phyloP scores from a whole-genome alignment of 176 grass and related monocot species.

The Oryza australiensis region DNA sequence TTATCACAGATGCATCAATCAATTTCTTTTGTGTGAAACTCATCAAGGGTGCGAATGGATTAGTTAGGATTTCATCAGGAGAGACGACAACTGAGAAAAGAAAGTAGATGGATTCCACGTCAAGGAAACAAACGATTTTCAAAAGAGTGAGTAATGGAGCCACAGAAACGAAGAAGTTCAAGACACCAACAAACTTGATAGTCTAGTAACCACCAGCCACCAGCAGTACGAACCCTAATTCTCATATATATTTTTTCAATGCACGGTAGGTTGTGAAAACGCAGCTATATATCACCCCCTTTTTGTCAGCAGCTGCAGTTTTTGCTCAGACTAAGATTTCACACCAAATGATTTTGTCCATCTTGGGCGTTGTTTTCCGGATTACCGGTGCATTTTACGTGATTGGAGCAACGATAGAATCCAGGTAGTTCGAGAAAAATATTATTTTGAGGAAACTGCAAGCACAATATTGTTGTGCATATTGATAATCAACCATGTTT shows the following conservation, averaged over 20 bases:
- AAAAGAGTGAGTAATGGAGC: not conserved
- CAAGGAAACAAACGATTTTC: not conserved
- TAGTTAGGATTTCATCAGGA: not conserved
- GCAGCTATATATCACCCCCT: not conserved
- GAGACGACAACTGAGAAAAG: not conserved
- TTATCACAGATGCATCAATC: not conserved
- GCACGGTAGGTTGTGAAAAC: slow-evolving; percentile 13
- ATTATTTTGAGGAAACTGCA: no score
- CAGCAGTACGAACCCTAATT: slow-evolving; percentile 3
- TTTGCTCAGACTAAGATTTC: slow-evolving; percentile 2
- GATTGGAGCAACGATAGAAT: not conserved
- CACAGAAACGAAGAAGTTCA: not conserved
- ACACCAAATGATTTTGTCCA: slow-evolving; percentile 13
- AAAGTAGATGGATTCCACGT: not conserved
- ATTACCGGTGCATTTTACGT: not conserved
- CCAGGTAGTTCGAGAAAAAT: not conserved
- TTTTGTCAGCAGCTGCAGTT: slow-evolving; percentile 9
- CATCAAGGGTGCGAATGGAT: not conserved
- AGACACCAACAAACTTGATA: slow-evolving; percentile 28
- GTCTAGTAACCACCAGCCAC: slow-evolving; percentile 11
- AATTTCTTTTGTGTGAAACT: not conserved
- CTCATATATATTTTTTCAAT: not conserved
- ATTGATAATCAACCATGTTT: not conserved
- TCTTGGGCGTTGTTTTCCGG: not conserved
- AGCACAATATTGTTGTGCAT: no score